These are phyloP conservation scores for Thermochaetoides dissita DNA, from an alignment of 2,329 filamentous ascomycete genomes.

Conservation along the genomic window DNA sequence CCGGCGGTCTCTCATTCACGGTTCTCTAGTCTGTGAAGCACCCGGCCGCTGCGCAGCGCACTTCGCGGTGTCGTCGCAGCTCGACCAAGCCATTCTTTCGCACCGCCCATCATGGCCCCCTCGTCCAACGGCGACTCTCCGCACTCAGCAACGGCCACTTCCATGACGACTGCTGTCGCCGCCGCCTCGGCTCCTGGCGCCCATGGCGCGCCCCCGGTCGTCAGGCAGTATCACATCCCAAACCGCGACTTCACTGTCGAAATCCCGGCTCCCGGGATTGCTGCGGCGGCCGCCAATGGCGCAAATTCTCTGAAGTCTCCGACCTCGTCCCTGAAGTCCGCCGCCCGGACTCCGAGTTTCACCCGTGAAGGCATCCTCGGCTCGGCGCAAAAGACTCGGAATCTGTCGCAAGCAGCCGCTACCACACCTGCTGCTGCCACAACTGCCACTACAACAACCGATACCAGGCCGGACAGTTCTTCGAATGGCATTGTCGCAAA, in stretches of 20 bases:
- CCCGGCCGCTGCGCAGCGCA: background rate
- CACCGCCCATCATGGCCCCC: conserved; percentile 30
- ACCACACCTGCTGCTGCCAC: conserved; percentile 6
- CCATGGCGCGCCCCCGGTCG: conserved; percentile 11
- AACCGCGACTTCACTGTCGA: conserved; percentile 37
- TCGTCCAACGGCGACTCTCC: conserved; percentile 41
- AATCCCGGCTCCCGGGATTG: conserved; percentile 31
- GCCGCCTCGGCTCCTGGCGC: conserved; percentile 15
- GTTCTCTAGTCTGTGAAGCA: too few species aligned
- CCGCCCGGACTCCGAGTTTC: conserved; percentile 33
- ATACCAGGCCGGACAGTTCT: conserved; percentile 24
- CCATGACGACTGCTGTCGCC: conserved; percentile 20
- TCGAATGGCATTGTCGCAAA: conserved; percentile 31
- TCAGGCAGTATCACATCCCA: conserved; percentile 30
- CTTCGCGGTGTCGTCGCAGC: background rate
- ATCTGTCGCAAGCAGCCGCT: conserved; percentile 41
- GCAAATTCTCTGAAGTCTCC: background rate
- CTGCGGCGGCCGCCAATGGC: conserved; percentile 2
- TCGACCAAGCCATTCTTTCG: background rate
- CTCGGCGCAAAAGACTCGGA: conserved; percentile 38
- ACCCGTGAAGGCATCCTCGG: conserved; percentile 41
- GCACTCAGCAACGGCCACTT: conserved; percentile 24
- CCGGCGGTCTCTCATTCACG: too few species aligned
- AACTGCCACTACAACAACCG: conserved; percentile 12
- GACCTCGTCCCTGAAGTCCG: background rate